Base-by-base conservation (phyloP, 805 yeast species). In the Candida mattraensis region DNA sequence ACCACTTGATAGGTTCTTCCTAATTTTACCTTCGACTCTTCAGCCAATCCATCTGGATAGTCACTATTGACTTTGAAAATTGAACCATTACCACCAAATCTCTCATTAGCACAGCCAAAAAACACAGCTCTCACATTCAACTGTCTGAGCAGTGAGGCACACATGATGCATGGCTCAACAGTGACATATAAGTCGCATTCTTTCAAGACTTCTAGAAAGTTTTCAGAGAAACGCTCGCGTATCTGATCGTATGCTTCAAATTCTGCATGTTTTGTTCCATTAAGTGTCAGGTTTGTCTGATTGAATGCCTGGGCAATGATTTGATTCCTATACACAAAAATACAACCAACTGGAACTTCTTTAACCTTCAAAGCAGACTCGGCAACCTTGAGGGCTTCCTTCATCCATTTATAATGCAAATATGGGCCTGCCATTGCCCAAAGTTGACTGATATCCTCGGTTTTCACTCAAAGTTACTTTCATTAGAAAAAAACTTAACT, bases 131-230 rank as follows among this genome's bases (percentile, higher is more conserved):
- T 61, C 8, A 93, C 77, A 2, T 83, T 82, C 29, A 89, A 58
- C 50, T 93, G 99, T 40, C 89, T 72, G 25, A 93, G 62, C 3
- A 95, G 88, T 25, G 93, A 79, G 0, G 96, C 98, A 65, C 99
- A 93, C 99, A 93, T 93, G 6, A 93, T 83, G 56, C 99, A 93
- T 0, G 99, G 99, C 60, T 93, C 99, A 0, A 93, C 97, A 0
- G 98, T 88, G 17, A 93, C 99, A 58, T 88, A 91, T 6, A 93
- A 67, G 19, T 77, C 79, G 3, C 85, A 68, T 17, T 80, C 74
- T 24, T 60, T 51, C 50, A 87, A 76, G 7, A 75, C 56, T 1
- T 54, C 44, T 16, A 51, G 45, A 9, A 46, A 58, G 1, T 31
- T 27, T 0, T 46, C 43, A 4, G 65, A 54, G 28, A 60, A 57